Base-by-base conservation (phyloP, 306 rosid genomes). In the Glycyrrhiza uralensis region DNA sequence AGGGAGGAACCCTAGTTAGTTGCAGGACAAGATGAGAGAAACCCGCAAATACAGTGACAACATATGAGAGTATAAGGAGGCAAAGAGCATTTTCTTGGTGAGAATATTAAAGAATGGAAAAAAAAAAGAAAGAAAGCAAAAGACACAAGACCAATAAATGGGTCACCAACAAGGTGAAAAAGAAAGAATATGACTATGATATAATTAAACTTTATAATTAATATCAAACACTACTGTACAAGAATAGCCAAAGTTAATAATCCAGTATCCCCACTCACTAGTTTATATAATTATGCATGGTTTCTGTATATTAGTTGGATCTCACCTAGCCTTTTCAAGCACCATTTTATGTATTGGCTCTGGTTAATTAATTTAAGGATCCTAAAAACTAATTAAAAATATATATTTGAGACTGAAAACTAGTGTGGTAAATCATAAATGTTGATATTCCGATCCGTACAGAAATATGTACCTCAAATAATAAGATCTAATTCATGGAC, bases 21-120 rank as follows among this genome's bases (percentile, higher is more conserved):
- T 81, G 83, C 54, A 57, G 78, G 85, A 77, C 58, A 74, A 46
- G 79, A 65, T 72, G 59, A 76, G 83, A 69, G 72, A 77, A 76
- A 80, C 64, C 76, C 83, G 83, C 84, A 76, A 72, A 76, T 46
- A 83, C 72, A 82, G 83, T 86, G 85, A 66, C 56, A 69, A 45
- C 71, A 51, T 9, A 6, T 69, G 68, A 76, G 83, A 73, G 75
- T 57, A 66, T 81, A 65, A 70, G 81, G 92, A 75, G 93, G 88
- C 97, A 92, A 86, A 83, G 83, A 88, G 92, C 90, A 88, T 82
- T 78, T 78, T n/a, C n/a, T 35, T 45, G 7, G 71, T 51, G 63
- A 54, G 54, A 58, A n/a, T n/a, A n/a, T n/a, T n/a, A n/a, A 59
- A 57, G 73, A 72, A 44, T 58, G 41, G 58, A n/a, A 77, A n/a